phyloP scores from a whole-genome alignment of 1,139 yeast genomes.

The Pichia sp. region DNA sequence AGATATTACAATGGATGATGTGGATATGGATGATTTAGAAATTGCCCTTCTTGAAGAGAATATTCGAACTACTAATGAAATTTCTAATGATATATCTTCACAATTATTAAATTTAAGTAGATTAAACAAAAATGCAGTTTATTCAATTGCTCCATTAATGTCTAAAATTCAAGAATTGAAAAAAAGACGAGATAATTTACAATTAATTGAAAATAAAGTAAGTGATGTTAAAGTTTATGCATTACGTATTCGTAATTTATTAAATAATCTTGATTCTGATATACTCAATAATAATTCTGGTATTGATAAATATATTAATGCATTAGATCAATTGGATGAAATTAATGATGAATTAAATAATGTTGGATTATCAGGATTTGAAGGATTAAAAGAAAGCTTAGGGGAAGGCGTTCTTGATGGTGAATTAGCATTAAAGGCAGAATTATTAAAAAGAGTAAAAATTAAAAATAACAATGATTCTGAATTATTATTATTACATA shows the following conservation, averaged over 20 bases:
- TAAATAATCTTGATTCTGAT: conserved; percentile 1
- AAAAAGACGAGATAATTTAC: conserved; percentile 51
- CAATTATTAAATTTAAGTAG: conserved; percentile 52
- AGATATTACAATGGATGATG: too few relatives aligned
- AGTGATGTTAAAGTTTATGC: conserved; percentile 64
- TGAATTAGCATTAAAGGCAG: conserved; percentile 35
- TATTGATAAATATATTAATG: conserved; percentile 31
- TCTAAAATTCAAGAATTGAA: conserved; percentile 54
- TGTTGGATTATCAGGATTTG: conserved; percentile 36
- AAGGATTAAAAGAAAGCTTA: conserved; percentile 44
- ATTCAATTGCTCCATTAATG: conserved; percentile 65
- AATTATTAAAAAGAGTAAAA: conserved; percentile 31
- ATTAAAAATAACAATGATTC: conserved; percentile 21
- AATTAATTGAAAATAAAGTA: conserved; percentile 53
- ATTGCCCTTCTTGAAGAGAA: conserved; percentile 76
- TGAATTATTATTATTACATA: conserved; percentile 30
- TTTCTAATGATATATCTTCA: conserved; percentile 50
- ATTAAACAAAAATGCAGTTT: conserved; percentile 57
- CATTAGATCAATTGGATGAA: conserved; percentile 33
- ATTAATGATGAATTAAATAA: conserved; percentile 36
- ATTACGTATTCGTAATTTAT: conserved; percentile 22
- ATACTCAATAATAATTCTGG: conserved; percentile 15
- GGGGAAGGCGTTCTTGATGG: conserved; percentile 42
- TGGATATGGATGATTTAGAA: conserved; percentile 51
- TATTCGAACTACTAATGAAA: conserved; percentile 48